These are phyloP conservation scores for Aphanocladium album DNA, from an alignment of 2,329 filamentous ascomycete species.

Conservation along the genomic window DNA sequence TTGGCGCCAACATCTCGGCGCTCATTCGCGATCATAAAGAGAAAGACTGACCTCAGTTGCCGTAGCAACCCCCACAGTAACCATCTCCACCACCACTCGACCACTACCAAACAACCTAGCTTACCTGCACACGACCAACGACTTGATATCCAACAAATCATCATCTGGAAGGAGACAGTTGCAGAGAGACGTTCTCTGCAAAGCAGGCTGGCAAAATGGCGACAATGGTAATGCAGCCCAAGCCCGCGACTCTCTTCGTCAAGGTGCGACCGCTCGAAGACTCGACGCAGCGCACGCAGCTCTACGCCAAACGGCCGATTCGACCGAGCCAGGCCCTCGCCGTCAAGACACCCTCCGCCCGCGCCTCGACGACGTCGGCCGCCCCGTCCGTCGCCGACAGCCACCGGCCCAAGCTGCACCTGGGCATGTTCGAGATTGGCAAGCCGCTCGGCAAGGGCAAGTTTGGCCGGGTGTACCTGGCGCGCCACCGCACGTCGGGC, in stretches of 20 bases:
- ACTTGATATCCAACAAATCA: neutral
- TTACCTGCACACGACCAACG: neutral
- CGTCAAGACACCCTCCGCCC: neutral
- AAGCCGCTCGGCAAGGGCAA: constrained; percentile 83
- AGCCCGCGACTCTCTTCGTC: constrained; percentile 8
- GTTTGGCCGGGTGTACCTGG: constrained; percentile 80
- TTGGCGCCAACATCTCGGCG: neutral
- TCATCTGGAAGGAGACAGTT: neutral
- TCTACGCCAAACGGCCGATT: constrained; percentile 12
- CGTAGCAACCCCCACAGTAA: constrained; percentile 4
- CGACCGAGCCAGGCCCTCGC: constrained; percentile 9
- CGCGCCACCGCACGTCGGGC: constrained; percentile 68
- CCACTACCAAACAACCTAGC: constrained; percentile 1
- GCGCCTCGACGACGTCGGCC: neutral
- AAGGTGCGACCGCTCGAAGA: constrained; percentile 11
- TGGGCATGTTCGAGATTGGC: constrained; percentile 85
- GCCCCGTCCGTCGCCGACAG: constrained; percentile 23
- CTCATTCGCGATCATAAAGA: neutral
- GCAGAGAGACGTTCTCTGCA: neutral
- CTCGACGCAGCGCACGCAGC: constrained; percentile 8
- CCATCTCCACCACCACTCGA: neutral
- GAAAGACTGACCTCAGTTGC: neutral
- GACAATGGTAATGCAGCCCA: constrained; percentile 10
- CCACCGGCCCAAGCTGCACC: constrained; percentile 52
- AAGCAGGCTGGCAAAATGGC: constrained; percentile 6